Conservation (phyloP, 73 alveolate genomes). For the Stentor roeselii region DNA sequence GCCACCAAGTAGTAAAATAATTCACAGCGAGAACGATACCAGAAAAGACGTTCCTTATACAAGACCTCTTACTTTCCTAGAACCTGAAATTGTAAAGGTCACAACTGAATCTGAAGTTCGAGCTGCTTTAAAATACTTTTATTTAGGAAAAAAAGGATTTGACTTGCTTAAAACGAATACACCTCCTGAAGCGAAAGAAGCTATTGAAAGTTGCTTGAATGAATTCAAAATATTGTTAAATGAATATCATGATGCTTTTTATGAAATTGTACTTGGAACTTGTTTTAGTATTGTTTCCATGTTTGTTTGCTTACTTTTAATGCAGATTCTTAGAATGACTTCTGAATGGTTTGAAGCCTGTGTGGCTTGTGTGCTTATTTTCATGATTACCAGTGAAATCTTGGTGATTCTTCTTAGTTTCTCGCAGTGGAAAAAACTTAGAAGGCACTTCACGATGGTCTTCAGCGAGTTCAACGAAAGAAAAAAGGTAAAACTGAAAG, state of each 20-base stretch:
- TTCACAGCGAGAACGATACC: background rate
- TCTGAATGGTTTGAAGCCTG: background rate
- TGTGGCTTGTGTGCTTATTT: background rate
- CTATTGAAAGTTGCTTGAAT: background rate
- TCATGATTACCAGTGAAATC: background rate
- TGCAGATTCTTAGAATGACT: slow-evolving; percentile 9
- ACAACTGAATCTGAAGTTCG: background rate
- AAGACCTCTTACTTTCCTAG: background rate
- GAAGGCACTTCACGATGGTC: background rate
- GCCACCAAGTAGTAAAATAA: background rate
- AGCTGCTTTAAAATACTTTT: background rate
- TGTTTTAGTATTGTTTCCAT: background rate
- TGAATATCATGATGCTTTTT: background rate
- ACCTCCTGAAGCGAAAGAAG: background rate
- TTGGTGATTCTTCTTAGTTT: no score
- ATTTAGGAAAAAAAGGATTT: background rate
- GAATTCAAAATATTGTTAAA: background rate
- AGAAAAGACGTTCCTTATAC: background rate
- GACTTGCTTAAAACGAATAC: background rate
- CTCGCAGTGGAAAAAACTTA: background rate
- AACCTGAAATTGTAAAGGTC: background rate
- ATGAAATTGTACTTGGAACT: background rate
- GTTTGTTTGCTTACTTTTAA: background rate
- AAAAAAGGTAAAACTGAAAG: background rate
- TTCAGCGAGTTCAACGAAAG: background rate